Evolutionary conservation across 2,329 filamentous ascomycete species (phyloP).

Genomic region (Fonsecaea pedrosoi): DNA sequence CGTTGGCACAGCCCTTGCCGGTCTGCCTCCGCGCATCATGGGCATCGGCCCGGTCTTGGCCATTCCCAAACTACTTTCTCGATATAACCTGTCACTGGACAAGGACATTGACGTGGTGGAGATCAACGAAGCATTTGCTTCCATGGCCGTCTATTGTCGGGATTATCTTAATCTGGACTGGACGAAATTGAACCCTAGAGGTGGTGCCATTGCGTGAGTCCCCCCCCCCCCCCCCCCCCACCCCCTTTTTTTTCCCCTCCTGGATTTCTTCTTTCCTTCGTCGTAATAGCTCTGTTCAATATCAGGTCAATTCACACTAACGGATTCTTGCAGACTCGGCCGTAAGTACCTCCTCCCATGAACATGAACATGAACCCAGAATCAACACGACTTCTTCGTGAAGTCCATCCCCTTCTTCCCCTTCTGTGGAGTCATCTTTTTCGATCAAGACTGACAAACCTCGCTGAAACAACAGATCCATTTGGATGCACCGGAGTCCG

Average conservation of each 20-base stretch:
- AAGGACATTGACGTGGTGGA: slow-evolving; percentile 89
- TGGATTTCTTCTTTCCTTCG: slow-evolving; percentile 62
- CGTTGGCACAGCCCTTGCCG: slow-evolving; percentile 87
- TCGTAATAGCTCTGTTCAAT: background rate
- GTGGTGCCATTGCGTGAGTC: slow-evolving; percentile 89
- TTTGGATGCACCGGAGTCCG: slow-evolving; percentile 70
- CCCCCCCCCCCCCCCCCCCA: no score
- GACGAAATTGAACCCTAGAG: slow-evolving; percentile 83
- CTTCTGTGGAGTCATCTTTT: background rate
- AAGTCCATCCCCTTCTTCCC: background rate
- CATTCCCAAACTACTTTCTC: slow-evolving; percentile 78
- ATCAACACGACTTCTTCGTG: background rate
- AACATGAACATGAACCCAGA: background rate
- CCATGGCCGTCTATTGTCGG: slow-evolving; percentile 94
- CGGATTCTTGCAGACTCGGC: background rate
- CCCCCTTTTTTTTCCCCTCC: slow-evolving; percentile 51
- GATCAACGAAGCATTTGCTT: slow-evolving; percentile 97
- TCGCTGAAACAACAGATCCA: background rate
- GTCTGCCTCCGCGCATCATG: slow-evolving; percentile 93
- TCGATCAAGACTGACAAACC: background rate
- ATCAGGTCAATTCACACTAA: background rate
- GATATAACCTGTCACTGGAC: slow-evolving; percentile 73
- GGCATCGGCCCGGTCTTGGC: slow-evolving; percentile 62
- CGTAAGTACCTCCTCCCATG: background rate
- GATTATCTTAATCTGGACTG: slow-evolving; percentile 68